A percentile compares a stretch with the other conserved stretches of the same genome.
phyloP scores from a whole-genome alignment of 257 asterid genomes.

The Solanum piurae region DNA sequence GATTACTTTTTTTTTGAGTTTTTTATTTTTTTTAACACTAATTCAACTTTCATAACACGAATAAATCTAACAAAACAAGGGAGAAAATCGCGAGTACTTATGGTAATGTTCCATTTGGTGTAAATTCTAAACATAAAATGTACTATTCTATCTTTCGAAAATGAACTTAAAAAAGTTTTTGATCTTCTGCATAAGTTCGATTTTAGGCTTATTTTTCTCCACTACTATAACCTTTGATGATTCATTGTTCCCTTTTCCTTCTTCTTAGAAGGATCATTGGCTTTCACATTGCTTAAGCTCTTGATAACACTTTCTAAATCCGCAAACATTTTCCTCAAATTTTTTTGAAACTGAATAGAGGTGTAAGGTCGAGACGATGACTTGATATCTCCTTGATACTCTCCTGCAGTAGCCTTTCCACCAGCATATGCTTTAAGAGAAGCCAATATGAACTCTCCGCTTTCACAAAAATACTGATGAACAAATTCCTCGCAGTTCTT shows the following conservation, averaged over 20 bases:
- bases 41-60: not conserved
- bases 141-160: not conserved
- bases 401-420: slow-evolving; percentile 14
- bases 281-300: not conserved
- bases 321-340: not conserved
- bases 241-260: not conserved
- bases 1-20: too few relatives aligned
- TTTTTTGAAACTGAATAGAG: slow-evolving; percentile 2
- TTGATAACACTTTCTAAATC: slow-evolving; percentile 3
- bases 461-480: slow-evolving; percentile 15
- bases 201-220: not conserved
- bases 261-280: not conserved
- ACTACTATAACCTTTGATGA: not conserved
- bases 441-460: slow-evolving; percentile 11
- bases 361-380: slow-evolving; percentile 2
- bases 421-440: slow-evolving; percentile 20
- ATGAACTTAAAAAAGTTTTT: not conserved
- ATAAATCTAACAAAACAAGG: not conserved
- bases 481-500: slow-evolving; percentile 33
- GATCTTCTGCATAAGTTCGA: not conserved
- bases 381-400: not conserved
- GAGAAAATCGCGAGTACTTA: not conserved
- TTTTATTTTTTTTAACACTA: not conserved
- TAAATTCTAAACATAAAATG: not conserved
- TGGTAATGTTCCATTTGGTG: not conserved